Conservation (phyloP, 352 stramenopile species). For the Stramenopiles sp. region DNA sequence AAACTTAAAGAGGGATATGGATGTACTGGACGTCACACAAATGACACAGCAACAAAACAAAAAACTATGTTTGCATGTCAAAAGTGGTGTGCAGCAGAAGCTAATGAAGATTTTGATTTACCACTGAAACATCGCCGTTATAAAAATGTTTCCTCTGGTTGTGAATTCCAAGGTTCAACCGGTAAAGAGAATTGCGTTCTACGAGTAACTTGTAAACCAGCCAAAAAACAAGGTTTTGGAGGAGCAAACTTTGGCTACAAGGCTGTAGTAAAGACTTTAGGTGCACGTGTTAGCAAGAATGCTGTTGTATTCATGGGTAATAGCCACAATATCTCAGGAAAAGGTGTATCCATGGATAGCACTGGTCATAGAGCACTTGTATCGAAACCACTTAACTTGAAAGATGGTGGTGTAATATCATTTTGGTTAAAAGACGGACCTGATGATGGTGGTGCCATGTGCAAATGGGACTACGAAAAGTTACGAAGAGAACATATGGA, state of each 20-base stretch:
- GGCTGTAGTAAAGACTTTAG: neutral
- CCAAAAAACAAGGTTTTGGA: neutral
- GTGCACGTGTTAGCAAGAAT: neutral
- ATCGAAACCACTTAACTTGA: neutral
- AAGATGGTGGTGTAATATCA: neutral
- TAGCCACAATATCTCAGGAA: neutral
- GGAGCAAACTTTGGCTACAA: neutral
- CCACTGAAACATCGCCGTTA: neutral
- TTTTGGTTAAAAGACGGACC: neutral
- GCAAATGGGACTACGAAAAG: neutral
- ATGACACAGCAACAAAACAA: neutral
- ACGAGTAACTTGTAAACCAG: neutral
- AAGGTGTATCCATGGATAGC: neutral
- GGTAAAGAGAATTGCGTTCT: neutral
- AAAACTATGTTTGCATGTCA: neutral
- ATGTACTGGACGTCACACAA: neutral
- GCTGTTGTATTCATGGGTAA: neutral
- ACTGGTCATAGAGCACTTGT: neutral
- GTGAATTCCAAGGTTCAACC: neutral
- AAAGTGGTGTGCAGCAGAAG: neutral
- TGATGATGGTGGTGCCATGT: neutral
- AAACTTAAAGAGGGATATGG: neutral
- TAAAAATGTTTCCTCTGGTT: neutral
- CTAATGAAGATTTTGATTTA: neutral
- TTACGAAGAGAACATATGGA: neutral